Conservation (phyloP, 2,329 filamentous ascomycete species). For the Venturia effusa region DNA sequence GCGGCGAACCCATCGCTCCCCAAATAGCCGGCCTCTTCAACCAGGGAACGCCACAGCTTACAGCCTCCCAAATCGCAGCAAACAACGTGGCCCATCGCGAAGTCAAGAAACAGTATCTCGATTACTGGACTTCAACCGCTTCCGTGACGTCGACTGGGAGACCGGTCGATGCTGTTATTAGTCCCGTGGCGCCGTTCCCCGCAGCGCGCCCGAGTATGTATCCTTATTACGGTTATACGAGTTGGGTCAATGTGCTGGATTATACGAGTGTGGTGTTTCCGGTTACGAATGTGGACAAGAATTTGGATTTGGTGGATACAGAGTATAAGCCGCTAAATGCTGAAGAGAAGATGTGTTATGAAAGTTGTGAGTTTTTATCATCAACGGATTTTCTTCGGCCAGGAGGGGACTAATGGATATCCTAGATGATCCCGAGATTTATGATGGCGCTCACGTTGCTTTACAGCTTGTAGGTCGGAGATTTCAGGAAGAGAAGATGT, state of each 20-base stretch:
- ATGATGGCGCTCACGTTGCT: constrained; percentile 27
- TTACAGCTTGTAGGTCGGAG: constrained; percentile 27
- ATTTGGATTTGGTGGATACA: constrained; percentile 33
- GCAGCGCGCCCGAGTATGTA: constrained; percentile 22
- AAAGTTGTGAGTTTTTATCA: constrained; percentile 12
- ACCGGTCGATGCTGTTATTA: constrained; percentile 27
- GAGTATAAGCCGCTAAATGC: constrained; percentile 13
- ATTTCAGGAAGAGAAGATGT: constrained; percentile 28
- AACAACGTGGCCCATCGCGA: constrained; percentile 21
- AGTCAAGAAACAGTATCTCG: constrained; percentile 24
- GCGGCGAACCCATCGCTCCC: constrained; percentile 21
- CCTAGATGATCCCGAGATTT: constrained; percentile 28
- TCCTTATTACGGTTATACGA: constrained; percentile 28
- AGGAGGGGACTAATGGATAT: not conserved
- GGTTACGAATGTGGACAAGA: constrained; percentile 42
- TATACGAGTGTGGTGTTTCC: constrained; percentile 46
- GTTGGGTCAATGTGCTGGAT: constrained; percentile 43
- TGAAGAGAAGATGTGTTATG: constrained; percentile 9
- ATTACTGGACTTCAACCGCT: constrained; percentile 27
- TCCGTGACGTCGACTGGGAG: constrained; percentile 19
- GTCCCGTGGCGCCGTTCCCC: constrained; percentile 26
- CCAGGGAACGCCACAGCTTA: constrained; percentile 16
- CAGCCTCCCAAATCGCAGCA: constrained; percentile 22
- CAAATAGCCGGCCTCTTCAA: constrained; percentile 18
- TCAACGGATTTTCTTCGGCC: not conserved